Percentiles rank a stretch among this genome's conserved stretches.
Evolutionary conservation across 768 basidiomycete species (phyloP).

Genomic region (Suillus spraguei): DNA sequence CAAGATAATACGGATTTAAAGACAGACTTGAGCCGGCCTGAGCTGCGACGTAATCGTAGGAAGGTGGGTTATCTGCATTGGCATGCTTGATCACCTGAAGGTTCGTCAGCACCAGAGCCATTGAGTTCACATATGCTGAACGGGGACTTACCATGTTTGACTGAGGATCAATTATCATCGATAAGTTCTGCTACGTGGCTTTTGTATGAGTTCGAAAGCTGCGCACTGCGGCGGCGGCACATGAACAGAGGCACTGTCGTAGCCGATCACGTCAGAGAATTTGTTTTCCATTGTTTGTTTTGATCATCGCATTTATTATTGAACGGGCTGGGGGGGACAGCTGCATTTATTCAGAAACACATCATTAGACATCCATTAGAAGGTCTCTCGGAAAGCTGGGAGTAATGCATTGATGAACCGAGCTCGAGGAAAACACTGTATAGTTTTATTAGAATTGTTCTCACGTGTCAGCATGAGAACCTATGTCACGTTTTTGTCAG

Average conservation of each 20-base stretch:
- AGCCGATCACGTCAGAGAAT: conserved; percentile 23
- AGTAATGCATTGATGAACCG: no score
- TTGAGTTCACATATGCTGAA: not conserved
- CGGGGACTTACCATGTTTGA: conserved; percentile 30
- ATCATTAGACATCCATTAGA: not conserved
- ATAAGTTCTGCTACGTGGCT: conserved; percentile 1
- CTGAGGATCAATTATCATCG: conserved; percentile 30
- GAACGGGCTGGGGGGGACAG: not conserved
- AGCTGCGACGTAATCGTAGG: conserved; percentile 46
- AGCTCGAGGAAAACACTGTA: not conserved
- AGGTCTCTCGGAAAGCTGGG: not conserved
- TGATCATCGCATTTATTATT: conserved; percentile 17
- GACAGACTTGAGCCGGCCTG: conserved; percentile 31
- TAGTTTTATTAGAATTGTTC: conserved; percentile 4
- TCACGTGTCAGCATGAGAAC: not conserved
- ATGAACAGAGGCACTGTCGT: not conserved
- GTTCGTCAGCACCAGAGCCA: not conserved
- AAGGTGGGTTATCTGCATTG: conserved; percentile 44
- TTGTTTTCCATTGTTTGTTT: conserved; percentile 16
- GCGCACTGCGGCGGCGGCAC: conserved; percentile 21
- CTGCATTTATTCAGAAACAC: not conserved
- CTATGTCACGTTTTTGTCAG: not conserved
- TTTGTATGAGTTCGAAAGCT: conserved; percentile 11
- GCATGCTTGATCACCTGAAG: conserved; percentile 8
- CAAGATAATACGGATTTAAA: not conserved